Base-by-base conservation (phyloP, 83 land plant species). In the Picea abies region DNA sequence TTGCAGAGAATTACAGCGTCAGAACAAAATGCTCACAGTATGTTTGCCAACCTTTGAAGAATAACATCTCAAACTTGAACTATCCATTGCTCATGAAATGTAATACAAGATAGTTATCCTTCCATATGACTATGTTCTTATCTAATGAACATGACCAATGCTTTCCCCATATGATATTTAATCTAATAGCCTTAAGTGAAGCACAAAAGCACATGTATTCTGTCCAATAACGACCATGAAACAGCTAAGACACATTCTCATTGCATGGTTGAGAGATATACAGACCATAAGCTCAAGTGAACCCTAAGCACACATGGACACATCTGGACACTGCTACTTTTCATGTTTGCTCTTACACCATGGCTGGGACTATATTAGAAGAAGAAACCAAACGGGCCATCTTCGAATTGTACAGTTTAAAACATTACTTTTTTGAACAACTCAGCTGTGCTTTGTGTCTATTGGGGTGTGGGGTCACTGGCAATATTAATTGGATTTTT, bases 1-100 rank as follows among this genome's bases (percentile, higher is more conserved):
- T 35, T 97, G 99, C 70, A 88, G 99, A 84, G 99, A 97, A 83
- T 84, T 97, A 73, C 99, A 97, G 77, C 94, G 96, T 10, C 99
- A 95, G 64, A 97, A 97, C 81, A 97, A 95, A 81, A 87, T 94
- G 84, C 91, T 97, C 26, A 90, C 90, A 90, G 99, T 97, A 91
- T 60, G 89, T 41, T 56, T 15, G 26, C 72, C 14, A 44, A 3
- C 56, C 52, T 44, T 72, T 72, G 76, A 72, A 17, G 56, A 72
- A 69, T 7, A 69, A 35, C 17, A 72, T 72, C 2, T 19, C 44
- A 10, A n/a, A 8, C 12, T 41, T 72, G 8, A 72, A 72, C 76
- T 7, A 23, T 9, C n/a, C 22, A n/a, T 72, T 72, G 56, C 76
- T 72, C 44, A 1, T 44, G 44, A 9, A 44, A 44, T 44, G 41